Evolutionary conservation across 306 rosid species (phyloP).

Genomic region (Hippophae gyantsensis): DNA sequence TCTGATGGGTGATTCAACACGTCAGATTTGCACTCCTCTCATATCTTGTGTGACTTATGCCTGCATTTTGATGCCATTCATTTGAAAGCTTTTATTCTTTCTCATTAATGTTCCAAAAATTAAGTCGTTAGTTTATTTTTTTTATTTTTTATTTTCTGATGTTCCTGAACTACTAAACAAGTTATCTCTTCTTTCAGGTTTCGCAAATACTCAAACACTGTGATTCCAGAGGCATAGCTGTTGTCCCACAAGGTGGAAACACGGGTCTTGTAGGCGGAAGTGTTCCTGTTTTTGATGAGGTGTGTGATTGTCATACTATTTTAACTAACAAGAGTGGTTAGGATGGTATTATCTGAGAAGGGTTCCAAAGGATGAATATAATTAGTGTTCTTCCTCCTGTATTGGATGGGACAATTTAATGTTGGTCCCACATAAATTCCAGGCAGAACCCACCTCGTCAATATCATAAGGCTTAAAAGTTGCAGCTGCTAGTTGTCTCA

Average conservation of each 20-base stretch:
- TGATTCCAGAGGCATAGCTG: constrained; percentile 72
- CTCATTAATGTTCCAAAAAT: no score
- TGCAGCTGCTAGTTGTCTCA: no score
- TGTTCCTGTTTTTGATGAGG: constrained; percentile 95
- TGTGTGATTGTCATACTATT: constrained; percentile 23
- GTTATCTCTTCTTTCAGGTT: constrained; percentile 38
- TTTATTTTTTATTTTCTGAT: background rate
- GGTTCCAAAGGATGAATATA: background rate
- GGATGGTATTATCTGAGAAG: background rate
- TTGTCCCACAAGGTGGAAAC: constrained; percentile 98
- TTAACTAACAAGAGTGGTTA: constrained; percentile 9
- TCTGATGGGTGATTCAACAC: no score
- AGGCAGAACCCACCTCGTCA: no score
- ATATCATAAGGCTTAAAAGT: no score
- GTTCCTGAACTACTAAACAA: no score
- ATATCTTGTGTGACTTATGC: no score
- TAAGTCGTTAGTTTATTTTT: background rate
- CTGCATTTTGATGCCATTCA: no score
- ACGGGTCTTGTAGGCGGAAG: constrained; percentile 99
- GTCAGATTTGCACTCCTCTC: no score
- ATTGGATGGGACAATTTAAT: background rate
- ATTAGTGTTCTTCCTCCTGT: background rate
- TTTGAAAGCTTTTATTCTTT: no score
- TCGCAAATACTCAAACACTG: constrained; percentile 75
- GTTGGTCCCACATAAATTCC: background rate